phyloP scores from a whole-genome alignment of 495 filamentous ascomycete genomes.

The Xylaria palmicola region DNA sequence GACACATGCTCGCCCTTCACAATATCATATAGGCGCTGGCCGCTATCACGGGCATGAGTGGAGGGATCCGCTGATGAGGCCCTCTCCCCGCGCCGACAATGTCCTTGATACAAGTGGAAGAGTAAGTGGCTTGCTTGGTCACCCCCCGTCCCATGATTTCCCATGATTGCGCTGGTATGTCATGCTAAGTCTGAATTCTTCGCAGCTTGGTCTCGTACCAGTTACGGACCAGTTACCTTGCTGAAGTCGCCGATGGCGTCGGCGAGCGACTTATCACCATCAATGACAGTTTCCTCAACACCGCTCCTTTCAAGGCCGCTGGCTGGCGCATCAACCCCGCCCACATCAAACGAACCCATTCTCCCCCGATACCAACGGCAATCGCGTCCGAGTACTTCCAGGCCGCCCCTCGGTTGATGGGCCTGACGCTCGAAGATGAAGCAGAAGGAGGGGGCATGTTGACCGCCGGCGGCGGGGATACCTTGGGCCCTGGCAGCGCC shows the following conservation, averaged over 20 bases:
- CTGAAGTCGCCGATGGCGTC: slow-evolving; percentile 88
- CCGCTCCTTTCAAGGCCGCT: slow-evolving; percentile 90
- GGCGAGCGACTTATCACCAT: slow-evolving; percentile 93
- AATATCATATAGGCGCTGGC: background rate
- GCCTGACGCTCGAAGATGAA: slow-evolving; percentile 66
- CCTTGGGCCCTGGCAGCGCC: slow-evolving; percentile 63
- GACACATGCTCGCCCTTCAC: background rate
- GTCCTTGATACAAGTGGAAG: slow-evolving; percentile 96
- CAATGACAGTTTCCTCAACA: slow-evolving; percentile 85
- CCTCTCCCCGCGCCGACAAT: slow-evolving; percentile 44
- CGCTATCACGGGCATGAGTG: slow-evolving; percentile 15
- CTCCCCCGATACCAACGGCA: slow-evolving; percentile 91
- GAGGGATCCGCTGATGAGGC: background rate
- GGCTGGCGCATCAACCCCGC: slow-evolving; percentile 81
- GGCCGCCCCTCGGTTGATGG: slow-evolving; percentile 54
- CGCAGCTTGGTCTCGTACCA: slow-evolving; percentile 88
- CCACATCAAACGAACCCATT: slow-evolving; percentile 87
- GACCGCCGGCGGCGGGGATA: slow-evolving; percentile 70
- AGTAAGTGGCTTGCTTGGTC: slow-evolving; percentile 58
- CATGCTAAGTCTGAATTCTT: slow-evolving; percentile 9
- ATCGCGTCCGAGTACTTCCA: slow-evolving; percentile 89
- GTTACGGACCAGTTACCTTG: slow-evolving; percentile 86
- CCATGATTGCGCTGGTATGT: background rate
- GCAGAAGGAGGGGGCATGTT: slow-evolving; percentile 79
- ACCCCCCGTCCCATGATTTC: background rate